These are phyloP conservation scores for Diaporthe ilicicola DNA, from an alignment of 2,329 filamentous ascomycete species.

Conservation along the genomic window DNA sequence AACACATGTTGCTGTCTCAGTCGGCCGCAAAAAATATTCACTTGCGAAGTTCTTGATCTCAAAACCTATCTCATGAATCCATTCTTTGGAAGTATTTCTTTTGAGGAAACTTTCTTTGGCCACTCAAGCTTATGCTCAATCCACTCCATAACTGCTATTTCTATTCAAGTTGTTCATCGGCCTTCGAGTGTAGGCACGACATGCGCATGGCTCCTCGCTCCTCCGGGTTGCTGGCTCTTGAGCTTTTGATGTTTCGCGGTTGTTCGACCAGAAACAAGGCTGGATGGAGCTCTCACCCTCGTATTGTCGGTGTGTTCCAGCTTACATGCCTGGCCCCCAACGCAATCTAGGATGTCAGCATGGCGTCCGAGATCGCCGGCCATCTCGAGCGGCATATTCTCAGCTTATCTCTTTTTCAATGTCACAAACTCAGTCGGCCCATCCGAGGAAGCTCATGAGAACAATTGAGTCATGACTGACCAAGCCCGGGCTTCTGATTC, in stretches of 20 bases:
- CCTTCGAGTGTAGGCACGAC: not conserved
- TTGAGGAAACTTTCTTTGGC: not conserved
- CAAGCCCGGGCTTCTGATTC: too few relatives aligned
- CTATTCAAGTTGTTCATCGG: not conserved
- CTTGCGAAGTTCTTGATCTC: not conserved
- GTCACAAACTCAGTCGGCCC: not conserved
- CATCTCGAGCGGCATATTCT: too few relatives aligned
- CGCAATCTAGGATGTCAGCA: too few relatives aligned
- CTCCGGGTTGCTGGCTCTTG: not conserved
- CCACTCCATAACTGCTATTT: not conserved
- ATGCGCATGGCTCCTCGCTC: too few relatives aligned
- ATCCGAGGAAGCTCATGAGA: not conserved
- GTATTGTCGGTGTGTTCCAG: too few relatives aligned
- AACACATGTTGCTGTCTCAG: not conserved
- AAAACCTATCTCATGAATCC: too few relatives aligned
- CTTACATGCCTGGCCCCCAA: not conserved
- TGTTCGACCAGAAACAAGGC: too few relatives aligned
- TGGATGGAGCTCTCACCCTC: too few relatives aligned
- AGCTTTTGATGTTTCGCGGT: too few relatives aligned
- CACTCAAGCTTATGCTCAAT: not conserved
- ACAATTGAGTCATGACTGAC: not conserved
- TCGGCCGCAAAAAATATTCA: too few relatives aligned
- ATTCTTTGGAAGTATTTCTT: rapidly evolving
- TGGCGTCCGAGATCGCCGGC: too few relatives aligned
- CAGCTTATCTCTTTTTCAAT: too few relatives aligned